Conservation (phyloP, 768 basidiomycete species). For the Boletus rubroflammeus region DNA sequence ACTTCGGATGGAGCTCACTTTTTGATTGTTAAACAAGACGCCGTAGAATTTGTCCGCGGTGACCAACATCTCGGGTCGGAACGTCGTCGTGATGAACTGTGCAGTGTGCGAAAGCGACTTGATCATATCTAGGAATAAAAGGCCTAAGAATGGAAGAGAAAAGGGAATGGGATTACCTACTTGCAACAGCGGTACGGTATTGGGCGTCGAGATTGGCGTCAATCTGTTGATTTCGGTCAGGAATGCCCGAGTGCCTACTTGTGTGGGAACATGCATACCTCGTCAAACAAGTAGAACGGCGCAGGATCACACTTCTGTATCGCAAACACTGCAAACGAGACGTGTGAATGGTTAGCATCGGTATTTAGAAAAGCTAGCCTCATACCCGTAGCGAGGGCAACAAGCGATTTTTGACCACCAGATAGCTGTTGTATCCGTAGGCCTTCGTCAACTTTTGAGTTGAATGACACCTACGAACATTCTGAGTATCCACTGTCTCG, state of each 20-base stretch:
- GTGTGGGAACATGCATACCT: slow-evolving; percentile 42
- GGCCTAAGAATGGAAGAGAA: slow-evolving; percentile 36
- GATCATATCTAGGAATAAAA: slow-evolving; percentile 60
- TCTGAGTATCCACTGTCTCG: not conserved
- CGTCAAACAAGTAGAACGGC: slow-evolving; percentile 99
- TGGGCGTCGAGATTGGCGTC: slow-evolving; percentile 98
- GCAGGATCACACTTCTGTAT: slow-evolving; percentile 99
- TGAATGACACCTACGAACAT: slow-evolving; percentile 84
- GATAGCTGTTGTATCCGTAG: slow-evolving; percentile 94
- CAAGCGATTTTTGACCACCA: slow-evolving; percentile 95
- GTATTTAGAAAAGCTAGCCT: slow-evolving; percentile 2
- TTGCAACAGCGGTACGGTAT: slow-evolving; percentile 93
- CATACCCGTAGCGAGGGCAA: slow-evolving; percentile 87
- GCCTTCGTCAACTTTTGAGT: slow-evolving; percentile 97
- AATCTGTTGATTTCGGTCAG: slow-evolving; percentile 47
- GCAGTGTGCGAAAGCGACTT: slow-evolving; percentile 81
- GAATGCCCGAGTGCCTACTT: not conserved
- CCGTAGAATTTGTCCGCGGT: slow-evolving; percentile 97
- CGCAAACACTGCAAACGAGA: slow-evolving; percentile 71
- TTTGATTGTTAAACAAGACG: slow-evolving; percentile 93
- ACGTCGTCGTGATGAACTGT: slow-evolving; percentile 98
- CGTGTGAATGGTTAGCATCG: slow-evolving; percentile 1
- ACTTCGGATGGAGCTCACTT: slow-evolving; percentile 82
- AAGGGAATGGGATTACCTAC: slow-evolving; percentile 42
- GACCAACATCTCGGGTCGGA: slow-evolving; percentile 95